Conservation (phyloP, 106 monocot genomes). For the Phalaenopsis aphrodite region DNA sequence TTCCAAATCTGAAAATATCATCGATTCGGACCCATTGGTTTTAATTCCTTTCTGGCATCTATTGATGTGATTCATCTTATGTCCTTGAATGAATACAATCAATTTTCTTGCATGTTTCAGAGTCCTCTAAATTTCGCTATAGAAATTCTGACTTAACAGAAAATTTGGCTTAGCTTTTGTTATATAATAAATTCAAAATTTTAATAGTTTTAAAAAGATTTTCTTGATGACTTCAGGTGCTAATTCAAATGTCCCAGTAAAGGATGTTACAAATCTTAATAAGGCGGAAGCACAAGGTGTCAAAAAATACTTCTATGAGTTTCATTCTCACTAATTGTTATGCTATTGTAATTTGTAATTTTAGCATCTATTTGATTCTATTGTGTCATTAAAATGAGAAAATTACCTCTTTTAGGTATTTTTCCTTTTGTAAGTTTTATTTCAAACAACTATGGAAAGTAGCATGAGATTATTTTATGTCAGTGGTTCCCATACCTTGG, state of each 20-base stretch:
- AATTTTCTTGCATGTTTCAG: background rate
- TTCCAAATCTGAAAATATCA: too few relatives aligned
- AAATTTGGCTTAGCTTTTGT: background rate
- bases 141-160: background rate
- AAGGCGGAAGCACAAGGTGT: background rate
- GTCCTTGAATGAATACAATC: background rate
- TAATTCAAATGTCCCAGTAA: background rate
- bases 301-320: background rate
- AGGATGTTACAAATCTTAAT: background rate
- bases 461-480: background rate
- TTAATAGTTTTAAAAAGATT: background rate
- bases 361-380: background rate
- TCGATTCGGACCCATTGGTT: too few relatives aligned
- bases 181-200: background rate
- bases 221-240: background rate
- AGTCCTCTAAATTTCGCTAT: background rate
- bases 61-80: background rate
- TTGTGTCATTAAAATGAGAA: slow-evolving; percentile 1
- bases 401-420: too few relatives aligned
- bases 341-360: too few relatives aligned
- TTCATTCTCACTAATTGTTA: background rate
- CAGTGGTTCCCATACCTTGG: background rate
- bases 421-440: background rate
- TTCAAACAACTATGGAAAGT: too few relatives aligned
- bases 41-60: too few relatives aligned